phyloP scores from a whole-genome alignment of 1,284 basidiomycete species.

The Sporisorium graminicola region DNA sequence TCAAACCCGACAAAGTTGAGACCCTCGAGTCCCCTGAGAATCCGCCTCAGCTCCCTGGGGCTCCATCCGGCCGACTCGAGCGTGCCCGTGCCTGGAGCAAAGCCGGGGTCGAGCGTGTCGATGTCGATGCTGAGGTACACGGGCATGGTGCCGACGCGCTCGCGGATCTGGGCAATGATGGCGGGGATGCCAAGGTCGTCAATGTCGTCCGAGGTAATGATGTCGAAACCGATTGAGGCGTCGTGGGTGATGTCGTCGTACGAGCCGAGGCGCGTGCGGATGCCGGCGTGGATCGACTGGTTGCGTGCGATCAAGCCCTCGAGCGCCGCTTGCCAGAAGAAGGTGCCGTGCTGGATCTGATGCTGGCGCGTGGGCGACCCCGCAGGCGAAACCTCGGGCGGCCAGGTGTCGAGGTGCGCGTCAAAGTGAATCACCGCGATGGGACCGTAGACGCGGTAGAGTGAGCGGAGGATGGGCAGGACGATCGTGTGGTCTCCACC shows the following conservation, averaged over 20 bases:
- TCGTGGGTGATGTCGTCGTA: slow-evolving; percentile 53
- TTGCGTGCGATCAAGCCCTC: slow-evolving; percentile 71
- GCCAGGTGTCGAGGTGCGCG: slow-evolving; percentile 75
- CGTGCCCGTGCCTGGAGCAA: slow-evolving; percentile 59
- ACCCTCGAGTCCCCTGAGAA: slow-evolving; percentile 51
- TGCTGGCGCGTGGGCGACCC: slow-evolving; percentile 48
- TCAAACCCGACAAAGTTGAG: slow-evolving; percentile 62
- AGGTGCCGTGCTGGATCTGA: slow-evolving; percentile 68
- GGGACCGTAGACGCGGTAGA: slow-evolving; percentile 70
- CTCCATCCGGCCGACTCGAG: slow-evolving; percentile 56
- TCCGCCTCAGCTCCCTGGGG: slow-evolving; percentile 51
- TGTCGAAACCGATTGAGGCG: slow-evolving; percentile 50
- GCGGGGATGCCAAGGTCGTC: slow-evolving; percentile 51
- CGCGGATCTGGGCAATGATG: slow-evolving; percentile 41
- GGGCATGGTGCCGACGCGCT: slow-evolving; percentile 50
- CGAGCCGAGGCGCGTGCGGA: slow-evolving; percentile 69
- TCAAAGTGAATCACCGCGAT: slow-evolving; percentile 72
- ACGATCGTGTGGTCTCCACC: slow-evolving; percentile 72
- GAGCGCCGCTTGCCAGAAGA: slow-evolving; percentile 71
- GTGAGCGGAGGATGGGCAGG: slow-evolving; percentile 71
- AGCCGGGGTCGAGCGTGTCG: slow-evolving; percentile 59
- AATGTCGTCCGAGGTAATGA: slow-evolving; percentile 58
- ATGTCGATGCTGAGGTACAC: slow-evolving; percentile 61
- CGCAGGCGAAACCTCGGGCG: slow-evolving; percentile 71
- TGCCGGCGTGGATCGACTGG: slow-evolving; percentile 85